These are phyloP conservation scores for Pholiota adiposa DNA, from an alignment of 1,284 basidiomycete genomes.

Conservation along the genomic window DNA sequence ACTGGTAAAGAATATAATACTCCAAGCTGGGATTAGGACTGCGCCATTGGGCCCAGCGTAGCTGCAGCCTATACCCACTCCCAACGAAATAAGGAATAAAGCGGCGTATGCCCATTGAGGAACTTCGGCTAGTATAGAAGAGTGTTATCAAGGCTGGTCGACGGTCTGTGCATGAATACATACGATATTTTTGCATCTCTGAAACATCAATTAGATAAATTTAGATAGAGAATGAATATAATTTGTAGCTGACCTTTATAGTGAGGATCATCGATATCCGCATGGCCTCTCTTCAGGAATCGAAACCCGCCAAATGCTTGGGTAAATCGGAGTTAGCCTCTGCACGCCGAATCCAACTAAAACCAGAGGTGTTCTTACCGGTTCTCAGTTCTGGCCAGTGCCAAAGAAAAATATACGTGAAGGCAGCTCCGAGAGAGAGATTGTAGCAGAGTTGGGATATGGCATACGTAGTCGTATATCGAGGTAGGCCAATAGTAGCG, in stretches of 20 bases:
- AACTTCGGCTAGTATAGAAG: slow-evolving; percentile 41
- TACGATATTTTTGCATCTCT: slow-evolving; percentile 54
- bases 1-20: slow-evolving; percentile 53
- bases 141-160: neutral
- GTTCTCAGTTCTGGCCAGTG: slow-evolving; percentile 48
- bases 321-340: neutral
- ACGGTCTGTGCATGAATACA: neutral
- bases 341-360: neutral
- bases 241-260: slow-evolving; percentile 40
- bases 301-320: slow-evolving; percentile 47
- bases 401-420: slow-evolving; percentile 55
- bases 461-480: slow-evolving; percentile 55
- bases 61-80: slow-evolving; percentile 56
- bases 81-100: slow-evolving; percentile 52
- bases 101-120: slow-evolving; percentile 56
- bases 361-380: slow-evolving; percentile 21
- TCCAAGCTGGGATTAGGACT: slow-evolving; percentile 59
- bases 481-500: slow-evolving; percentile 55
- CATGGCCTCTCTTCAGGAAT: slow-evolving; percentile 40
- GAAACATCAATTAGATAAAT: slow-evolving; percentile 6
- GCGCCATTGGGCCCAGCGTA: slow-evolving; percentile 44
- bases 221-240: neutral
- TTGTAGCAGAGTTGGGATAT: slow-evolving; percentile 56
- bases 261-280: slow-evolving; percentile 52
- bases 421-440: slow-evolving; percentile 50